phyloP scores from a whole-genome alignment of 495 filamentous ascomycete genomes.

The Neurospora hispaniola region DNA sequence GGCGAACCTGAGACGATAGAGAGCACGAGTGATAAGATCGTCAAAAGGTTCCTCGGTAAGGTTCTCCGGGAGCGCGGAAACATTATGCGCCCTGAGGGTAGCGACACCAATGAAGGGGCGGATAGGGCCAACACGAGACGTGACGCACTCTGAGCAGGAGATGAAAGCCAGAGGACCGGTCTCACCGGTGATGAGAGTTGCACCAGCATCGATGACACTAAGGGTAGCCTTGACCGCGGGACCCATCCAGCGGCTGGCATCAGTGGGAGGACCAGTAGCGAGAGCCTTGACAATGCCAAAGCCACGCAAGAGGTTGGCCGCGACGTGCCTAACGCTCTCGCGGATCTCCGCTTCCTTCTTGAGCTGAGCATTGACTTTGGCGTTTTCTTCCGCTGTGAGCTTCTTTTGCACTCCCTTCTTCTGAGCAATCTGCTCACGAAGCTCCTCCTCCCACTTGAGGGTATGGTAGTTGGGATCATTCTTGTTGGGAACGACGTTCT shows the following conservation, averaged over 20 bases:
- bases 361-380: constrained; percentile 84
- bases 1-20: constrained; percentile 82
- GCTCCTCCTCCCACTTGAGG: constrained; percentile 91
- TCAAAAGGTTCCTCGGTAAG: constrained; percentile 70
- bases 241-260: constrained; percentile 78
- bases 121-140: constrained; percentile 62
- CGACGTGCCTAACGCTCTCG: constrained; percentile 51
- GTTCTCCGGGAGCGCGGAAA: constrained; percentile 57
- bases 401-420: constrained; percentile 92
- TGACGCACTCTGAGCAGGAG: constrained; percentile 59
- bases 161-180: constrained; percentile 71
- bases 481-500: constrained; percentile 57
- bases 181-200: constrained; percentile 68
- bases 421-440: constrained; percentile 74
- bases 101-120: constrained; percentile 79
- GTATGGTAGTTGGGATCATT: constrained; percentile 89
- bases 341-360: constrained; percentile 77
- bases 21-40: constrained; percentile 75
- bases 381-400: constrained; percentile 74
- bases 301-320: constrained; percentile 61
- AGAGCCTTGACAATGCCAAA: constrained; percentile 75
- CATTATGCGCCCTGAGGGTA: constrained; percentile 65
- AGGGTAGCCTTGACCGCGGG: constrained; percentile 60
- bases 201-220: constrained; percentile 63
- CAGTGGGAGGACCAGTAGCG: constrained; percentile 73